These are phyloP conservation scores for Globisporangium parvum DNA, from an alignment of 352 stramenopile species.

Conservation along the genomic window DNA sequence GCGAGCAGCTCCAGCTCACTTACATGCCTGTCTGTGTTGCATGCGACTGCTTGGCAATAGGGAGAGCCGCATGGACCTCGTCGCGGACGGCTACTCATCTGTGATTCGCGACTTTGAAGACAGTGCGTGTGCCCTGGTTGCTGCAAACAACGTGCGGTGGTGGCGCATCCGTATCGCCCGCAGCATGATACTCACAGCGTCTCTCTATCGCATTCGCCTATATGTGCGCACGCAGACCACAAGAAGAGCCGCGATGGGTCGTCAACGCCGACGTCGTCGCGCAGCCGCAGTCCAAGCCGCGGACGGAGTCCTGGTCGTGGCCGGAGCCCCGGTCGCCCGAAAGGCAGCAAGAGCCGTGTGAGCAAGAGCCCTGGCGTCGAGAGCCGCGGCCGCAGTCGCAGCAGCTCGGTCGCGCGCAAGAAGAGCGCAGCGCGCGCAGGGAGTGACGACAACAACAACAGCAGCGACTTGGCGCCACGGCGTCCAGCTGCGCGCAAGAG, in stretches of 20 bases:
- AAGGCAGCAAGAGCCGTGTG: conserved; percentile 18
- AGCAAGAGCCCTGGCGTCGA: conserved; percentile 16
- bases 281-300: conserved; percentile 33
- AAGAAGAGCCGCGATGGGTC: conserved; percentile 41
- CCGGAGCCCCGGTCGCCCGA: conserved; percentile 25
- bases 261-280: conserved; percentile 19
- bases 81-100: conserved; percentile 64
- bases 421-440: conserved; percentile 18
- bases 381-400: conserved; percentile 52
- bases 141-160: not conserved
- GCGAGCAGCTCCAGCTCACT: not conserved
- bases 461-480: not conserved
- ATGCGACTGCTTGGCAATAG: conserved; percentile 16
- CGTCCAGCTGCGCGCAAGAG: not conserved
- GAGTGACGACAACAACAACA: conserved; percentile 4
- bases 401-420: conserved; percentile 39
- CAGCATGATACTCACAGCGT: not conserved
- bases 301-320: conserved; percentile 43
- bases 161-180: not conserved
- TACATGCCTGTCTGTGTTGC: not conserved
- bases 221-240: conserved; percentile 20
- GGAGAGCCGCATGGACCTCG: conserved; percentile 80
- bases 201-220: not conserved
- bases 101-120: conserved; percentile 73
- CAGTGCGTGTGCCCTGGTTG: conserved; percentile 19